phyloP scores from a whole-genome alignment of 192 early-diverging fungal species.

The Entrophospora sp. region DNA sequence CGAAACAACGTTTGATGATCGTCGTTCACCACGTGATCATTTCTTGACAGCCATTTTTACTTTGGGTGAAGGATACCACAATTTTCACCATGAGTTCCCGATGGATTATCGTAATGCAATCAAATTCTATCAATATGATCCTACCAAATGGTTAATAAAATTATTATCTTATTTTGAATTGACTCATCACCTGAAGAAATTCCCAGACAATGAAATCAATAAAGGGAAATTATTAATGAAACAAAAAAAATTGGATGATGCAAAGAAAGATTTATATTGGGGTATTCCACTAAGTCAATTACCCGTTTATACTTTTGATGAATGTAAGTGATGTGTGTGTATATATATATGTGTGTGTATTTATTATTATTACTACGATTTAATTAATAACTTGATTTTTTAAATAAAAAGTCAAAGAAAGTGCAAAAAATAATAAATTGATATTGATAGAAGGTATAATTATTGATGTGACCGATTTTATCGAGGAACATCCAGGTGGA shows the following conservation, averaged over 20 bases:
- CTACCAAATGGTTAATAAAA: slow-evolving; percentile 81
- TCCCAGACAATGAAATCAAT: slow-evolving; percentile 72
- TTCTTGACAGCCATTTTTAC: slow-evolving; percentile 72
- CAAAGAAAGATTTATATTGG: slow-evolving; percentile 60
- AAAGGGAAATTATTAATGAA: slow-evolving; percentile 78
- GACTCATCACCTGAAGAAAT: slow-evolving; percentile 67
- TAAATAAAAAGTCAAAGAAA: slow-evolving; percentile 22
- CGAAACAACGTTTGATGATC: slow-evolving; percentile 71
- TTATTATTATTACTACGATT: neutral
- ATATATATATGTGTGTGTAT: neutral
- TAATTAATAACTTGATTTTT: neutral
- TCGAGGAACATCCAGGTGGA: slow-evolving; percentile 89
- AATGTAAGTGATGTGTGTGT: slow-evolving; percentile 36
- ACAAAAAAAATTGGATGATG: slow-evolving; percentile 66
- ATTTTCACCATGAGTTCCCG: slow-evolving; percentile 87
- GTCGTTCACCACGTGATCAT: slow-evolving; percentile 77
- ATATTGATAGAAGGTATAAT: slow-evolving; percentile 77
- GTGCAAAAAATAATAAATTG: slow-evolving; percentile 58
- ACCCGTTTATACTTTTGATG: slow-evolving; percentile 58
- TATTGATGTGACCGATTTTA: slow-evolving; percentile 80
- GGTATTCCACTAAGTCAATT: slow-evolving; percentile 65
- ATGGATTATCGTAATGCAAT: slow-evolving; percentile 84
- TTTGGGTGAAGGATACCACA: slow-evolving; percentile 83
- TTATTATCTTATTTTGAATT: slow-evolving; percentile 51
- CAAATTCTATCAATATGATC: slow-evolving; percentile 71